Evolutionary conservation across 495 filamentous ascomycete genomes (phyloP), one percentile per base, ranked within the genome.

Genomic region (Corynascus novoguineensis): DNA sequence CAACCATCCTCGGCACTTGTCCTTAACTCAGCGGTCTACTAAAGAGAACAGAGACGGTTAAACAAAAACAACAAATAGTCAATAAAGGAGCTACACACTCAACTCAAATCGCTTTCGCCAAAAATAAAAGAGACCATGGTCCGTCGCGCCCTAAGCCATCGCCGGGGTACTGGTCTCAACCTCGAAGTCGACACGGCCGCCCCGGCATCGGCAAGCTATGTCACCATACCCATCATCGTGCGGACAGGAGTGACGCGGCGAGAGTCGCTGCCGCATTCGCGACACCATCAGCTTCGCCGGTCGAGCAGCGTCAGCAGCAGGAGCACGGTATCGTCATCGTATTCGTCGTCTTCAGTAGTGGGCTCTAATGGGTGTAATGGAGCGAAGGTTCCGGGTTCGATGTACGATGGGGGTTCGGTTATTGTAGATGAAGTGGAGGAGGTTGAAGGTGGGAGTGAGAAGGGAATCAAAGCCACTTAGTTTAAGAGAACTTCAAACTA

Each of bases 141-240:
- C 27, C 57, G 28, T 11, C 60, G 45, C 50, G 55, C 60, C 22
- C 49, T 62, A 9, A 38, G 34, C 44, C 60, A 45, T 38, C 54
- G 60, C 28, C 50, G 55, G 1, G 45, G 45, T 42, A 45, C 14
- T 38, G 21, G 35, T 14, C 60, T 42, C 50, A 46, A 11, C 24
- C 45, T 62, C 29, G 48, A 56, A 22, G 25, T 61, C 59, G 50
- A 54, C 34, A 53, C 50, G 31, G 25, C 48, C 47, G 17, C 40
- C 40, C 37, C 35, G 9, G 27, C 55, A 21, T 46, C 50, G 9
- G 15, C 50, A 6, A 11, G 19, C 19, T 50, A 52, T n/a, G 28
- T 57, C 48, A 58, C 54, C 2, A 50, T 53, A 19, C 49, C 50
- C 50, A 22, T 61, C 14, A 29, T 54, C 8, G 35, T 38, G 10